Conservation (phyloP, 2,329 filamentous ascomycete species). For the Phyllachora maydis region DNA sequence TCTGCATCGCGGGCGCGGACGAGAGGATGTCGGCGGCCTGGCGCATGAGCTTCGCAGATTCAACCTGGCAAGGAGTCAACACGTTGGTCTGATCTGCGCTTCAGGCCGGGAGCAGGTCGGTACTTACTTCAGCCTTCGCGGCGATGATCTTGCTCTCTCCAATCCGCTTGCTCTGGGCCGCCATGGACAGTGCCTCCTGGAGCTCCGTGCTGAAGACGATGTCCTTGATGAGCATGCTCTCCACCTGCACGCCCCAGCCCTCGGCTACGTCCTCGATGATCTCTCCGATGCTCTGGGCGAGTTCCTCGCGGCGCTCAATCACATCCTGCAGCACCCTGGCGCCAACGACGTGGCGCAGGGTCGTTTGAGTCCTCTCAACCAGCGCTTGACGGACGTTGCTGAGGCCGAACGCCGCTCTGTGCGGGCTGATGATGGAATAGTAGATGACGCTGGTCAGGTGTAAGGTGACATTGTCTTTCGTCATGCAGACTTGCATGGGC, state of each 20-base stretch:
- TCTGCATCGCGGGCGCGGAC: slow-evolving; percentile 92
- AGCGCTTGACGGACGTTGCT: slow-evolving; percentile 89
- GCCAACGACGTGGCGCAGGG: slow-evolving; percentile 87
- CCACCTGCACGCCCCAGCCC: slow-evolving; percentile 89
- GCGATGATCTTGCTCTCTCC: slow-evolving; percentile 98
- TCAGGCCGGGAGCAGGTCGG: neutral
- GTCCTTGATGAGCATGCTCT: slow-evolving; percentile 98
- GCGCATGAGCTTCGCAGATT: slow-evolving; percentile 82
- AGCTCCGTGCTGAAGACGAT: slow-evolving; percentile 93
- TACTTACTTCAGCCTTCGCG: slow-evolving; percentile 58
- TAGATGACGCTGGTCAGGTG: slow-evolving; percentile 95
- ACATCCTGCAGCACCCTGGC: slow-evolving; percentile 93
- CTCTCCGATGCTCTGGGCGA: slow-evolving; percentile 84
- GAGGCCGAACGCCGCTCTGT: slow-evolving; percentile 95
- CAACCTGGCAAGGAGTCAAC: slow-evolving; percentile 31
- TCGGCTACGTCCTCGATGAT: slow-evolving; percentile 92
- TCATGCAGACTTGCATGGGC: slow-evolving; percentile 94
- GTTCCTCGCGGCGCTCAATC: slow-evolving; percentile 93
- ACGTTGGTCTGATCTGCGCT: too few species aligned
- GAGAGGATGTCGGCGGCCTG: slow-evolving; percentile 86
- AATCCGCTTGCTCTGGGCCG: slow-evolving; percentile 93
- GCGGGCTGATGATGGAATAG: slow-evolving; percentile 88
- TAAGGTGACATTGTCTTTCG: slow-evolving; percentile 94
- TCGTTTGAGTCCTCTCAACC: slow-evolving; percentile 93
- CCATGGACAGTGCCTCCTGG: slow-evolving; percentile 94